Evolutionary conservation across 257 asterid genomes (phyloP).

Genomic region (Petrea volubilis): DNA sequence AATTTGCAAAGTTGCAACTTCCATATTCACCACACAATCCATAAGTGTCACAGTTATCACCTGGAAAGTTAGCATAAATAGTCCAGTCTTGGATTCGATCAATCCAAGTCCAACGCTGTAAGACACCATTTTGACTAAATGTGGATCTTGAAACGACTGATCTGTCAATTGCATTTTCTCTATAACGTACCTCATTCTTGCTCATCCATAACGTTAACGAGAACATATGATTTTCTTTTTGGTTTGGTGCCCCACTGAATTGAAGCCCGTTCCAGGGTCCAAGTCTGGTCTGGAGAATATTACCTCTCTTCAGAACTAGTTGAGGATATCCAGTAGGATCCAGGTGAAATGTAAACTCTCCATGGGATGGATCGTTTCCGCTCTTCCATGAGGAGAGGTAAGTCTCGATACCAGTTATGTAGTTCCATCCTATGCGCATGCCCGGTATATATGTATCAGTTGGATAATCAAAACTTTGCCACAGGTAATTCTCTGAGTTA

Average conservation of each 20-base stretch:
- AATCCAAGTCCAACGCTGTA: background rate
- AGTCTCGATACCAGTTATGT: background rate
- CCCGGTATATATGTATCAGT: constrained; percentile 1
- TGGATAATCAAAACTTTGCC: background rate
- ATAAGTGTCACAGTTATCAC: background rate
- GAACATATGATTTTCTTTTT: background rate
- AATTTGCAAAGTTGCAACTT: background rate
- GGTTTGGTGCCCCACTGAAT: background rate
- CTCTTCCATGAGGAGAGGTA: background rate
- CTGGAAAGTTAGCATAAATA: background rate
- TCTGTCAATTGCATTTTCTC: no score
- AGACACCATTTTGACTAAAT: background rate
- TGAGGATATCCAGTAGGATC: background rate
- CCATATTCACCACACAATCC: background rate
- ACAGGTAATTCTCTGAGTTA: no score
- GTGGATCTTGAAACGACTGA: background rate
- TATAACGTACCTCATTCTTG: background rate
- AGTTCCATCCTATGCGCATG: constrained; percentile 7
- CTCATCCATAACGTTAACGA: background rate
- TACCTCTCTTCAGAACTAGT: no score
- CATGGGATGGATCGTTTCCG: background rate
- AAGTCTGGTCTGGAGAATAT: background rate
- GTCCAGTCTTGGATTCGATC: background rate
- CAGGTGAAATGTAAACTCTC: background rate
- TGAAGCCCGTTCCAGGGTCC: constrained; percentile 23